phyloP scores from a whole-genome alignment of 1,284 basidiomycete genomes.

The Ustilago shanxiensis region DNA sequence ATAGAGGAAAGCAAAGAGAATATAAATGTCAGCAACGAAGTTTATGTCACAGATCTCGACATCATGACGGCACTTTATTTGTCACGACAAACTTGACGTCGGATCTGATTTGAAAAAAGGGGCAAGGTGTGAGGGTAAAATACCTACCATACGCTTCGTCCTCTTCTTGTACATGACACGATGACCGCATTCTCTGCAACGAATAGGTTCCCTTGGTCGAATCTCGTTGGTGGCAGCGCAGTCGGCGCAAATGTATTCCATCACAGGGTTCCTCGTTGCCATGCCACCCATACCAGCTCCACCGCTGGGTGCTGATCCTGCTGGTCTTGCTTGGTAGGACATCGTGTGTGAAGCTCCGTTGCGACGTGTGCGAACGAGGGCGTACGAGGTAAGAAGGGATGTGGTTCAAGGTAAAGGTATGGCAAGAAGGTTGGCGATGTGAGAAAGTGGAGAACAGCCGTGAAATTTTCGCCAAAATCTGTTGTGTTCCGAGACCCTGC shows the following conservation, averaged over 20 bases:
- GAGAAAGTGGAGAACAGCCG: slow-evolving; percentile 36
- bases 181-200: slow-evolving; percentile 96
- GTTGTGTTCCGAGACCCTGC: slow-evolving; percentile 13
- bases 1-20: background rate
- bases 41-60: too few species aligned
- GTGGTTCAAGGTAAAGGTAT: background rate
- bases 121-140: too few species aligned
- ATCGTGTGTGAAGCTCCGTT: slow-evolving; percentile 16
- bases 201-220: slow-evolving; percentile 91
- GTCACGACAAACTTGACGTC: too few species aligned
- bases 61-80: too few species aligned
- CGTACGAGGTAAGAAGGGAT: background rate
- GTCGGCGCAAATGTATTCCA: slow-evolving; percentile 90
- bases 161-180: slow-evolving; percentile 99
- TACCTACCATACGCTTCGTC: slow-evolving; percentile 87
- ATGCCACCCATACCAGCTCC: slow-evolving; percentile 39
- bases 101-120: too few species aligned
- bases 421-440: slow-evolving; percentile 6
- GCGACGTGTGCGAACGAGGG: background rate
- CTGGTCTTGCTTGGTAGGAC: slow-evolving; percentile 54
- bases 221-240: slow-evolving; percentile 95
- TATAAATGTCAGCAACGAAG: background rate
- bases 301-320: slow-evolving; percentile 39
- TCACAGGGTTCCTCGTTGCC: slow-evolving; percentile 53
- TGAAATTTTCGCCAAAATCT: slow-evolving; percentile 27